Base-by-base conservation (phyloP, 192 early-diverging fungal genomes). In the Backusella macrospora region DNA sequence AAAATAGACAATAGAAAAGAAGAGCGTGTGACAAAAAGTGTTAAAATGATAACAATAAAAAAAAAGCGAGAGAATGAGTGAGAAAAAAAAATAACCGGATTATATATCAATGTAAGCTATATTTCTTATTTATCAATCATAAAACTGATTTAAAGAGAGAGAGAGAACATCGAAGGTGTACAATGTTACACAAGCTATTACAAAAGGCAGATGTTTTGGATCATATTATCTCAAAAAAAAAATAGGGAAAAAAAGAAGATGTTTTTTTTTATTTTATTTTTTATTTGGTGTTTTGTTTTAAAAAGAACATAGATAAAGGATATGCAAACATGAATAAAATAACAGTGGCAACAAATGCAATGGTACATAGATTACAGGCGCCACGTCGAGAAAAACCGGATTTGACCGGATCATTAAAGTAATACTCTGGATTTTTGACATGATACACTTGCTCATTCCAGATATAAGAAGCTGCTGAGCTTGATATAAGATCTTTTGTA, bases 271-370 rank as follows among this genome's bases (percentile, higher is more conserved):
- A n/a, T n/a, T 34, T 59, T 12, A 23, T 4, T 46, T 7, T 59
- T 59, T 59, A 59, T 59, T 59, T 59, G 13, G 52, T 59, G 9
- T 59, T 59, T 59, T 59, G 52, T 23, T 59, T 59, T 59, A 59
- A 12, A 26, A 59, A 59, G 21, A 26, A 59, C 52, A 59, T 59
- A 0, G 52, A 59, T 26, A 59, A 21, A 26, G 52, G 52, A 12
- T 59, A 59, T 59, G 52, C 52, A 59, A 59, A 59, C 52, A 59
- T 59, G 52, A 59, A 59, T 59, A 59, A 59, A 59, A 59, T 59
- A 59, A 59, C 52, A 59, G 52, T 59, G 52, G 52, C 52, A 59
- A 59, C 52, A 59, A 59, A 59, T 4, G 52, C 52, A 13, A 59
- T 59, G 52, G 52, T 59, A 23, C 52, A 59, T 59, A 59, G 21